phyloP scores from a whole-genome alignment of 169 alveolate genomes.

The Plasmodium vivax region DNA sequence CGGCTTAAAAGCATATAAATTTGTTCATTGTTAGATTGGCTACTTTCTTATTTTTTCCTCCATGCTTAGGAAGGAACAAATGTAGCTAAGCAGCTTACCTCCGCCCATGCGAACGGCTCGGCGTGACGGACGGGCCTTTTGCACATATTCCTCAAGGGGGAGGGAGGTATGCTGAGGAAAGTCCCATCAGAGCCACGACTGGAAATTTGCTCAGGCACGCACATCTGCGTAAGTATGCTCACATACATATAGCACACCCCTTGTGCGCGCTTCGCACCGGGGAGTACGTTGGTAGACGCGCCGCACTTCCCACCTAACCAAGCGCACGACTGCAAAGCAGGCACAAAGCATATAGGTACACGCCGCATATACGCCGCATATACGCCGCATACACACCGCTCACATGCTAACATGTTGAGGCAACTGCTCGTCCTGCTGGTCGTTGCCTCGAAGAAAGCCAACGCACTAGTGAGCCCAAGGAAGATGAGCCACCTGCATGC shows the following conservation, averaged over 20 bases:
- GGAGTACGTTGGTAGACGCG: background rate
- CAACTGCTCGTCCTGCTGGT: slow-evolving; percentile 4
- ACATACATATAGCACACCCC: background rate
- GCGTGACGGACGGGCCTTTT: background rate
- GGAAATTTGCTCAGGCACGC: background rate
- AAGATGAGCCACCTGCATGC: slow-evolving; percentile 4
- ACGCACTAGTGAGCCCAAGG: background rate
- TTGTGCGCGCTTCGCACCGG: background rate
- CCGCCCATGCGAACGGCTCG: background rate
- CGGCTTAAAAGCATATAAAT: background rate
- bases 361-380: background rate
- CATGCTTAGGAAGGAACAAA: background rate
- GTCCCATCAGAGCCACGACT: background rate
- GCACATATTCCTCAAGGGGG: background rate
- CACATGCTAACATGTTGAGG: background rate
- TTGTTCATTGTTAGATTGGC: background rate
- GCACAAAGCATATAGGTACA: no score
- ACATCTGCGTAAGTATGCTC: background rate
- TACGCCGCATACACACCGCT: background rate
- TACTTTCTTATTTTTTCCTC: background rate
- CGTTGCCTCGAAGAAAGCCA: background rate
- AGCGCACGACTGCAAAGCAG: background rate
- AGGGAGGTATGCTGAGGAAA: background rate
- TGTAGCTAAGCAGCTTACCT: background rate
- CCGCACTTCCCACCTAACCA: background rate